These are phyloP conservation scores for Marchantia paleacea DNA, from an alignment of 225 moss, liverwort and hornwort genomes.

Conservation along the genomic window DNA sequence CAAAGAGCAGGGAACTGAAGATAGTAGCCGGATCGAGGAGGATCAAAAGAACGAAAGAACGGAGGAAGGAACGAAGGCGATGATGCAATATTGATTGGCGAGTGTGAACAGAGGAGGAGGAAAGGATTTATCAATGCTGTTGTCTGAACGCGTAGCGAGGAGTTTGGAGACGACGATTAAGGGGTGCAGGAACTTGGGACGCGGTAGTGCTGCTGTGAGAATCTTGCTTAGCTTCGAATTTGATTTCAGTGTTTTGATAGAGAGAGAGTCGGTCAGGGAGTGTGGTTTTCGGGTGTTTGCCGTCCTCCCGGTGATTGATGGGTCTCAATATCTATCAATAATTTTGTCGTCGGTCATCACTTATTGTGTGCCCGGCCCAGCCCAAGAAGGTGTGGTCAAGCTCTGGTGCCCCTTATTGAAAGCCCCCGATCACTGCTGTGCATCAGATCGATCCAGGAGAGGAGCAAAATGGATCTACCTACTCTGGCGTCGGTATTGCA, in stretches of 20 bases:
- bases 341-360: not conserved
- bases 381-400: conserved; percentile 1
- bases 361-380: not conserved
- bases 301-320: not conserved
- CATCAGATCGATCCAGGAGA: conserved; percentile 37
- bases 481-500: conserved; percentile 84
- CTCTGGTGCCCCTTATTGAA: conserved; percentile 2
- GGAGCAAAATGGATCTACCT: conserved; percentile 72
- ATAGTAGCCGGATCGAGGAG: conserved; percentile 5
- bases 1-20: not conserved
- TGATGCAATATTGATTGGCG: not conserved
- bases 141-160: conserved; percentile 18
- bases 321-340: not conserved
- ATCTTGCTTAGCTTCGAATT: not conserved
- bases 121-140: conserved; percentile 40
- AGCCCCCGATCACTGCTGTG: conserved; percentile 13
- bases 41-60: not conserved
- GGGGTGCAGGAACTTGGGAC: not conserved
- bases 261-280: not conserved
- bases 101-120: conserved; percentile 12
- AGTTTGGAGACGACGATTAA: conserved; percentile 13
- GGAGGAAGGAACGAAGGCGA: not conserved
- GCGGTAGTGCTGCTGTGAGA: conserved; percentile 26
- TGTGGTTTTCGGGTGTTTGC: not conserved
- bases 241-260: not conserved